Base-by-base conservation (phyloP, 768 basidiomycete genomes). In the Psilocybe tampanensis region DNA sequence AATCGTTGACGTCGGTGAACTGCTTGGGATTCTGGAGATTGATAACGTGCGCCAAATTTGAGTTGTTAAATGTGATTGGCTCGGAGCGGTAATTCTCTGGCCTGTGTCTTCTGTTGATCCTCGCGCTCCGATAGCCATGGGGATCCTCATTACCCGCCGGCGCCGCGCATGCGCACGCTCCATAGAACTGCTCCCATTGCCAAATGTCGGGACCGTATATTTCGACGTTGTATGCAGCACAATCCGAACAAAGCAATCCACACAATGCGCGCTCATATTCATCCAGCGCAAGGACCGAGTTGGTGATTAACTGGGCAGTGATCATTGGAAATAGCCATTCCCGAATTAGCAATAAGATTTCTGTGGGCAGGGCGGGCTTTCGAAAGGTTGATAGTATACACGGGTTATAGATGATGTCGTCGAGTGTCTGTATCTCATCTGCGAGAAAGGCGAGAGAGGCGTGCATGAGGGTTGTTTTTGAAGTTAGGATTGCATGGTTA, bases 291-390 rank as follows among this genome's bases (percentile, higher is more conserved):
- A 66, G 56, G 18, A 73, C 67, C 24, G 84, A 83, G 32, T 73
- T 71, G 44, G 63, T 62, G 56, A 81, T 69, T 56, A 81, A 75
- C 22, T 76, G 66, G 22, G 65, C 63, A 17, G 80, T 77, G 59
- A 84, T 67, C 21, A 69, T 52, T 6, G 76, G 72, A 54, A 81
- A 70, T 33, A 86, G 74, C 44, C 78, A 72, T 17, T 69, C 68
- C 44, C 85, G 82, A 58, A 86, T 78, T 62, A 78, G 61, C 34
- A 83, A 72, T 42, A 85, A 74, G n/a, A 86, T 60, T 58, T 86
- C 85, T 19, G 76, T 61, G 15, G 85, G 85, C 19, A 86, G 68
- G 0, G 58, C 51, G 39, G 55, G 39, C 52, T 52, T 62, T 34
- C 49, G 56, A 43, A 66, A 56, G 22, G 55, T 47, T n/a, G 55